Percentiles rank a stretch among this genome's conserved stretches.
These are phyloP conservation scores for Volutella citrinella DNA, from an alignment of 2,329 filamentous ascomycete genomes.

Conservation along the genomic window DNA sequence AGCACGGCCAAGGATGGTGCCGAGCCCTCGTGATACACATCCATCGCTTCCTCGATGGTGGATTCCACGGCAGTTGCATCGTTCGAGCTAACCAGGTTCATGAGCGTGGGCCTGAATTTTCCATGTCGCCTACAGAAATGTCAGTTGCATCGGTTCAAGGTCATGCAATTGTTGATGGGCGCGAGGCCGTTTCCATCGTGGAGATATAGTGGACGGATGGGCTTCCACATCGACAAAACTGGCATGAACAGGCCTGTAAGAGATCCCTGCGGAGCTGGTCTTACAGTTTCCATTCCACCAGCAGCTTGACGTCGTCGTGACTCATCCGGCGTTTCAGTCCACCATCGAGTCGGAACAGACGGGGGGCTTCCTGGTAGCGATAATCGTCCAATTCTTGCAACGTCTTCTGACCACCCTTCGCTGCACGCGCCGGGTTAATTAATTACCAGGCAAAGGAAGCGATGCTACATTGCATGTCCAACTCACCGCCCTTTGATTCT, in stretches of 20 bases:
- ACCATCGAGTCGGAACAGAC: slow-evolving; percentile 38
- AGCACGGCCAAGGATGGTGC: slow-evolving; percentile 51
- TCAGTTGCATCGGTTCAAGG: slow-evolving; percentile 6
- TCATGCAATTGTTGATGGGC: too few relatives aligned
- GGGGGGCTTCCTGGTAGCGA: slow-evolving; percentile 54
- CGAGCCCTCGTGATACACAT: slow-evolving; percentile 37
- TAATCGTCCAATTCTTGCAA: slow-evolving; percentile 58
- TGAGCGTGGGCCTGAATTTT: slow-evolving; percentile 59
- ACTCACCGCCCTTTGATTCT: slow-evolving; percentile 41
- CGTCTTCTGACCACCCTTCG: slow-evolving; percentile 47
- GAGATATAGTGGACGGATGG: neutral
- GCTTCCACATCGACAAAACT: too few relatives aligned
- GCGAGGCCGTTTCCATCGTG: neutral
- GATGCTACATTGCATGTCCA: slow-evolving; percentile 2
- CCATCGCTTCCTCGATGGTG: slow-evolving; percentile 52
- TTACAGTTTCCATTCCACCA: slow-evolving; percentile 72
- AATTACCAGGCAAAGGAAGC: neutral
- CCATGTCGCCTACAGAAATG: slow-evolving; percentile 50
- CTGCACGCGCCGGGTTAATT: slow-evolving; percentile 25
- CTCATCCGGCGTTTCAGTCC: slow-evolving; percentile 39
- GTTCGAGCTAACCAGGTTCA: slow-evolving; percentile 63
- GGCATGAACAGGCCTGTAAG: too few relatives aligned
- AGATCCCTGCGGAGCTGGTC: slow-evolving; percentile 24
- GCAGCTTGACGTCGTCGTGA: slow-evolving; percentile 54
- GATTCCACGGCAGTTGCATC: slow-evolving; percentile 40